Evolutionary conservation across 495 filamentous ascomycete species (phyloP), one percentile per base, ranked within the genome.

Genomic region (Penicilliopsis zonata): DNA sequence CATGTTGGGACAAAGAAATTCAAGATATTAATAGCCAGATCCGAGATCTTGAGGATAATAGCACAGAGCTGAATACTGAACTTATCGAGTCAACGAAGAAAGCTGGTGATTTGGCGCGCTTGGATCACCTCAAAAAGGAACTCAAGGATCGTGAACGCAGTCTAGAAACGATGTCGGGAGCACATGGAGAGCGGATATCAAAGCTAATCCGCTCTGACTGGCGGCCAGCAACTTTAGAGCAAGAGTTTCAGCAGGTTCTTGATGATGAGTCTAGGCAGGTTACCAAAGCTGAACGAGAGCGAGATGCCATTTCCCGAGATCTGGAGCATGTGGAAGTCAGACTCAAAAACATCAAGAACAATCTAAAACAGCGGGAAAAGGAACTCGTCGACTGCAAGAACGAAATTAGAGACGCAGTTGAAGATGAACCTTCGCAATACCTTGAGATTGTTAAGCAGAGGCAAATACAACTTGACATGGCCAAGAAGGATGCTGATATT

Each of bases 81-180:
- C 69, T 95, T 14, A 65, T 84, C 20, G 76, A 87, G 39, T 82
- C 75, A 37, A 90, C 82, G 0, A 70, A 76, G 36, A 72, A 82
- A 40, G 85, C 83, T 18, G 67, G 74, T 2, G 83, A 86, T 28
- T 63, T 84, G 19, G 92, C 88, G 22, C 73, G 76, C 33, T 61
- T 96, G 5, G 80, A 86, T 29, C 69, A 82, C 41, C 62, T 83
- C 9, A 81, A 79, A 42, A 83, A 84, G 35, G 76, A 92, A 40
- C 48, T 80, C 13, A 76, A 76, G 33, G 78, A 83, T 26, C 66
- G 75, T 14, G 67, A 78, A 48, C 70, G 69, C 13, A 78, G 79
- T 23, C 56, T 94, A 2, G 67, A 82, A 10, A 88, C 82, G 1
- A 73, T 95, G 67, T 75, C 62, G 33, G 72, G 63, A 13, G 81